Conservation (phyloP, 352 stramenopile genomes). For the Globisporangium spinosum region DNA sequence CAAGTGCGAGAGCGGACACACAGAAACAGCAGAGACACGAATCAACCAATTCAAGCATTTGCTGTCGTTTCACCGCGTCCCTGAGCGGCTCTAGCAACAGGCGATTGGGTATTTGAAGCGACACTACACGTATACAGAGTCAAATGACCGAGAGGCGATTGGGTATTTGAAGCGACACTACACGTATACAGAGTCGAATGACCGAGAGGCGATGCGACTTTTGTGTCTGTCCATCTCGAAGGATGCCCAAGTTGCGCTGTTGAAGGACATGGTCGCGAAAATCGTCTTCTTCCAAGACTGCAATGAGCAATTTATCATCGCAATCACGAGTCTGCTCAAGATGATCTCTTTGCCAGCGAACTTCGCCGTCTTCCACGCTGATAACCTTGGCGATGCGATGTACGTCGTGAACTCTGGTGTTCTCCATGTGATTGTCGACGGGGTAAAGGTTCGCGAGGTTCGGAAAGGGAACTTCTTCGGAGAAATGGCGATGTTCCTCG, state of each 20-base stretch:
- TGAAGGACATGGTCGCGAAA: slow-evolving; percentile 53
- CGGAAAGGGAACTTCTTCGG: slow-evolving; percentile 63
- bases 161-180: too few species aligned
- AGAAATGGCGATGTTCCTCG: slow-evolving; percentile 58
- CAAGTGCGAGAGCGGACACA: slow-evolving; percentile 60
- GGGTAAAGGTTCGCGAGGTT: slow-evolving; percentile 57
- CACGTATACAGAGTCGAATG: too few species aligned
- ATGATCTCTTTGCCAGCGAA: slow-evolving; percentile 56
- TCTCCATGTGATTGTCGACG: slow-evolving; percentile 49
- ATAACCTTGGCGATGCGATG: slow-evolving; percentile 61
- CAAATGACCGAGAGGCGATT: slow-evolving; percentile 61
- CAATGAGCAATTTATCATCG: slow-evolving; percentile 60
- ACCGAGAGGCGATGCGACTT: too few species aligned
- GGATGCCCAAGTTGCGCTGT: slow-evolving; percentile 54
- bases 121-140: slow-evolving; percentile 60
- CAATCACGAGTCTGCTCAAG: slow-evolving; percentile 58
- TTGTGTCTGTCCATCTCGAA: slow-evolving; percentile 65
- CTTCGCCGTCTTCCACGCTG: slow-evolving; percentile 42
- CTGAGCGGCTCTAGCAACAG: slow-evolving; percentile 42
- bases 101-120: slow-evolving; percentile 54
- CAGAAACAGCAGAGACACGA: slow-evolving; percentile 45
- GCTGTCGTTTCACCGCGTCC: slow-evolving; percentile 60
- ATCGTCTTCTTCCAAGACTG: slow-evolving; percentile 62
- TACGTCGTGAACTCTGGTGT: slow-evolving; percentile 68
- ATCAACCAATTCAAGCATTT: slow-evolving; percentile 75